Evolutionary conservation across 169 alveolate species (phyloP).

Genomic region (Eimeria sp.): DNA sequence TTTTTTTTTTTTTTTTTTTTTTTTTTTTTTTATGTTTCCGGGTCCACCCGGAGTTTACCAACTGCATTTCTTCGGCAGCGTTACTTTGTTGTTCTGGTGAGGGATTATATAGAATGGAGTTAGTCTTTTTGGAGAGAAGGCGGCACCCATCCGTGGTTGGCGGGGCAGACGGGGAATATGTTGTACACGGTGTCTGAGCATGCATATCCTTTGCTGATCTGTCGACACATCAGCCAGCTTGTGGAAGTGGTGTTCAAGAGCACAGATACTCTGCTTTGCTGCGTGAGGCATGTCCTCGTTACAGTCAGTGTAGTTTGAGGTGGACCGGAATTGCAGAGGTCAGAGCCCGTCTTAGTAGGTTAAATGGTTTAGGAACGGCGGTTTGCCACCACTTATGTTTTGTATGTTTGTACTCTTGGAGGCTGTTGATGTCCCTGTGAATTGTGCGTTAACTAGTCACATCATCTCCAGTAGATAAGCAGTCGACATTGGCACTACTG

Average conservation of each 20-base stretch:
- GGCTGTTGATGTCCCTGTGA: neutral
- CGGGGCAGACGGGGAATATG: slow-evolving; percentile 5
- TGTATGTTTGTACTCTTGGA: neutral
- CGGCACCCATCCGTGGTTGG: neutral
- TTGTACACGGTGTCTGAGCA: slow-evolving; percentile 43
- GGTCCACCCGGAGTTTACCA: too few relatives aligned
- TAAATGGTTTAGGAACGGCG: neutral
- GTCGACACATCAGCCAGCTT: neutral
- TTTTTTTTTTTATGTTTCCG: too few relatives aligned
- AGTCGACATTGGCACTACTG: neutral
- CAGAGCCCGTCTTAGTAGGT: neutral
- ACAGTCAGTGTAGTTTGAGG: neutral
- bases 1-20: too few relatives aligned
- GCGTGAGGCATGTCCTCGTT: neutral
- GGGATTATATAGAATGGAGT: neutral
- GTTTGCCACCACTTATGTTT: neutral
- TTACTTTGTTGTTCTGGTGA: neutral
- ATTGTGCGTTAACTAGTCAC: neutral
- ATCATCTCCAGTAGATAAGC: neutral
- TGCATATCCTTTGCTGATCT: neutral
- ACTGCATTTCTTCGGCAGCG: neutral
- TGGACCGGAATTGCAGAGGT: neutral
- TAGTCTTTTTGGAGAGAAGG: neutral
- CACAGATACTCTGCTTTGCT: neutral
- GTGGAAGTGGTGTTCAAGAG: neutral